Conservation (phyloP, 192 early-diverging fungal genomes). For the Dissophora globulifera region DNA sequence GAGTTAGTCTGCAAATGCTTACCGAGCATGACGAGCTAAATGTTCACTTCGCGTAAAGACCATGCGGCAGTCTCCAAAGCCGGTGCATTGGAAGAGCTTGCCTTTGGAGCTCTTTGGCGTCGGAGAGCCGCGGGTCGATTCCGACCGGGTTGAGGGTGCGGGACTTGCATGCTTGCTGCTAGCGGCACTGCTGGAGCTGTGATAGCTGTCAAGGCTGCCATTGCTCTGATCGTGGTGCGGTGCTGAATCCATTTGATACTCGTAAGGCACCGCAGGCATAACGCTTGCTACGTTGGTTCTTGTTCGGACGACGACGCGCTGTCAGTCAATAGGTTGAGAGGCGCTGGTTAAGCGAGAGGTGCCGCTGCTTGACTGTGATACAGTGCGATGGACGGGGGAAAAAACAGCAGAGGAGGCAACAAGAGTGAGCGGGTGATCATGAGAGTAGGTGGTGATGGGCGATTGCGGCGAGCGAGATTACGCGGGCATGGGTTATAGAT, state of each 20-base stretch:
- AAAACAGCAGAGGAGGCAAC: background rate
- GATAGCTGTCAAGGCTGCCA: conserved; percentile 3
- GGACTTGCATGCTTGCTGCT: conserved; percentile 48
- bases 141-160: conserved; percentile 35
- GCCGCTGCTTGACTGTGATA: background rate
- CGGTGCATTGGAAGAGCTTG: conserved; percentile 49
- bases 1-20: background rate
- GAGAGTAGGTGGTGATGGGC: background rate
- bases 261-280: conserved; percentile 25
- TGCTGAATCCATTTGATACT: conserved; percentile 22
- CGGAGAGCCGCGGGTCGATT: conserved; percentile 29
- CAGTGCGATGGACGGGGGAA: background rate
- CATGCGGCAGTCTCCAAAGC: conserved; percentile 53
- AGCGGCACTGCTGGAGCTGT: conserved; percentile 13
- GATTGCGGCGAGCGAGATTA: no score
- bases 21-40: conserved; percentile 47
- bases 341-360: background rate
- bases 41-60: conserved; percentile 53
- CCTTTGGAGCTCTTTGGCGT: conserved; percentile 22
- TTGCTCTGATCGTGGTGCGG: conserved; percentile 13
- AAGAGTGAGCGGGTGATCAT: background rate
- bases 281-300: background rate
- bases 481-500: no score
- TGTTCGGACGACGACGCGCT: background rate
- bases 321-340: background rate